These are phyloP conservation scores for Phytophthora ramorum DNA, from an alignment of 352 stramenopile species.

Conservation along the genomic window DNA sequence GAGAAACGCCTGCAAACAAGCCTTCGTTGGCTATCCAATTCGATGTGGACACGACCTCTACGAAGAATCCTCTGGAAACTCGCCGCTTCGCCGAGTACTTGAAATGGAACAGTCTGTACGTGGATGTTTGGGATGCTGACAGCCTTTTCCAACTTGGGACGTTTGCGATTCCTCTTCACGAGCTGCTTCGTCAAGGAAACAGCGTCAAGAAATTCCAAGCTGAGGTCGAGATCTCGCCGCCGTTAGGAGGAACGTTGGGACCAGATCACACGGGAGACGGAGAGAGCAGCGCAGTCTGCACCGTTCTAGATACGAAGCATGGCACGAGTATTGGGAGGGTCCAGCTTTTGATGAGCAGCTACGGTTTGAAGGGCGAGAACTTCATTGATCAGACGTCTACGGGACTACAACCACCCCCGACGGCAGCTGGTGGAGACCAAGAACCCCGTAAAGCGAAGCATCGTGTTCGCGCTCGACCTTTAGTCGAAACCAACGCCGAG, in stretches of 20 bases:
- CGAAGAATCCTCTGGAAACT: conserved; percentile 70
- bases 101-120: conserved; percentile 79
- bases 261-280: conserved; percentile 17
- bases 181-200: conserved; percentile 91
- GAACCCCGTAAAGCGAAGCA: conserved; percentile 47
- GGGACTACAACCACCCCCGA: not conserved
- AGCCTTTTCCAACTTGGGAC: conserved; percentile 91
- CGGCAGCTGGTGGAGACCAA: conserved; percentile 6
- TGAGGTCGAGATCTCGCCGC: conserved; percentile 68
- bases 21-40: conserved; percentile 79
- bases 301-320: conserved; percentile 14
- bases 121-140: conserved; percentile 95
- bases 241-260: conserved; percentile 27
- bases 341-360: conserved; percentile 91
- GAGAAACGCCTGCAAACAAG: conserved; percentile 65
- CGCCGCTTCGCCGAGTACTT: conserved; percentile 90
- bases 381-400: conserved; percentile 20
- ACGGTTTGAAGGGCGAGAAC: conserved; percentile 69
- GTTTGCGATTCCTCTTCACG: conserved; percentile 83
- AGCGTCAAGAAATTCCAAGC: conserved; percentile 90
- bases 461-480: conserved; percentile 71
- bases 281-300: conserved; percentile 18
- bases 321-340: conserved; percentile 51
- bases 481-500: conserved; percentile 81
- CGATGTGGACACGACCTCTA: conserved; percentile 72